Evolutionary conservation across 2,329 filamentous ascomycete genomes (phyloP), one percentile per base, ranked within the genome.

Genomic region (Botrytis sinoallii): DNA sequence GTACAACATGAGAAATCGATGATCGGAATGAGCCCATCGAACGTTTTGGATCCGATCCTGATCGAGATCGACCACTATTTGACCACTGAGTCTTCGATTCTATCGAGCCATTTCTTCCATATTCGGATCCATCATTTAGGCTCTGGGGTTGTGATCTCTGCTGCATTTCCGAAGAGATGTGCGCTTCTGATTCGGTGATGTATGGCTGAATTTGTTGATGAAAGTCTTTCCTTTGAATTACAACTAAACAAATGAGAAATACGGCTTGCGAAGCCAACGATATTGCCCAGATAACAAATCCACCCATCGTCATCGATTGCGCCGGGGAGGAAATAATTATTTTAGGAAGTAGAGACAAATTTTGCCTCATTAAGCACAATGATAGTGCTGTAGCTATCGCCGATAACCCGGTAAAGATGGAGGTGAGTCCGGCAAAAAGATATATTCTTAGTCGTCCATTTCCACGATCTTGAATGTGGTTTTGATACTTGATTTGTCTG

Each of bases 1-100:
- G 86, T 22, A 89, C 82, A 32, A 82, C 82, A 55, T 85, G 81
- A 4, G 85, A 86, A 35, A 88, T 75, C 0, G 86, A 87, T 6
- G 84, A 84, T 25, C 85, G 84, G 66, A 87, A 80, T 3, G 86
- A 88, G 75, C 81, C 83, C 77, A 86, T 81, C 2, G 85, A 84
- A 20, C 44, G 20, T 32, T 66, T 66, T 20, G 64, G 64, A 78
- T 87, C 82, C 57, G 85, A 79, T 73, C 84, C 78, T 71, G 87
- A 84, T 77, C 83, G 79, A 76, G 85, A 82, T 76, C 82, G 81
- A 1, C 87, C 86, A 8, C 83, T 82, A 0, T 85, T 84, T 5
- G 85, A 76, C 44, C 85, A 71, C 29, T 77, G 73, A 38, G 74
- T 77, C 60, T 70, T 77, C 6, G 77, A 79, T 25, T 78, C 79